A percentile compares a stretch with the other conserved stretches of the same genome.
Conservation (phyloP, 768 basidiomycete species). For the Gymnopilus dilepis region DNA sequence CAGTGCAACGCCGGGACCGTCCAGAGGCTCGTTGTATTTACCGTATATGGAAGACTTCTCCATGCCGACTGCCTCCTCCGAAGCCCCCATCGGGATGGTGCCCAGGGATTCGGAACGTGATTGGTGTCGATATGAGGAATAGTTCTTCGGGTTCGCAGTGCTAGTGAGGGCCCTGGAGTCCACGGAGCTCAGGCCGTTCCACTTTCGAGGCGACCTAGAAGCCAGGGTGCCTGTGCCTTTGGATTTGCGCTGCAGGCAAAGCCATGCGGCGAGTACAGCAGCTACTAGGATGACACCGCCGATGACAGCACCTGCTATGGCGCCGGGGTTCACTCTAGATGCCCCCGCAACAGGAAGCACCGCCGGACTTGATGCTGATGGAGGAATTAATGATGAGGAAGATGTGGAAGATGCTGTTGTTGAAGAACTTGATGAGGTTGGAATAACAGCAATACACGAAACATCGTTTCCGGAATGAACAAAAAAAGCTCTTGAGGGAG, state of each 20-base stretch:
- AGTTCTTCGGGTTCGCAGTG: constrained; percentile 8
- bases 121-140: constrained; percentile 16
- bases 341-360: constrained; percentile 29
- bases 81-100: constrained; percentile 24
- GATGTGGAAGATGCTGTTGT: constrained; percentile 20
- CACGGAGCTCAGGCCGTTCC: constrained; percentile 38
- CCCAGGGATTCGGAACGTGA: constrained; percentile 27
- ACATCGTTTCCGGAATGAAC: constrained; percentile 36
- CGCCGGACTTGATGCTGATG: constrained; percentile 20
- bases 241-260: constrained; percentile 32
- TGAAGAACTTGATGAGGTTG: constrained; percentile 19
- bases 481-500: constrained; percentile 33
- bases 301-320: constrained; percentile 58
- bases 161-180: constrained; percentile 33
- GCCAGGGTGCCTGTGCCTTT: constrained; percentile 12
- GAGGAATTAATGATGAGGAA: constrained; percentile 23
- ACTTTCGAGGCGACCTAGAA: constrained; percentile 23
- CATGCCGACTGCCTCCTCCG: constrained; percentile 26
- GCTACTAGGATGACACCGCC: constrained; percentile 48
- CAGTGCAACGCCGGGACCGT: constrained; percentile 27
- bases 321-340: constrained; percentile 40
- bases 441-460: constrained; percentile 34
- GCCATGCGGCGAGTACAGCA: constrained; percentile 36
- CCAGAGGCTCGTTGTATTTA: constrained; percentile 22
- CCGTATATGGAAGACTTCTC: constrained; percentile 30